Percentiles rank a stretch among this genome's conserved stretches.
Evolutionary conservation across 2,329 filamentous ascomycete species (phyloP).

Genomic region (Scedosporium aurantiacum): DNA sequence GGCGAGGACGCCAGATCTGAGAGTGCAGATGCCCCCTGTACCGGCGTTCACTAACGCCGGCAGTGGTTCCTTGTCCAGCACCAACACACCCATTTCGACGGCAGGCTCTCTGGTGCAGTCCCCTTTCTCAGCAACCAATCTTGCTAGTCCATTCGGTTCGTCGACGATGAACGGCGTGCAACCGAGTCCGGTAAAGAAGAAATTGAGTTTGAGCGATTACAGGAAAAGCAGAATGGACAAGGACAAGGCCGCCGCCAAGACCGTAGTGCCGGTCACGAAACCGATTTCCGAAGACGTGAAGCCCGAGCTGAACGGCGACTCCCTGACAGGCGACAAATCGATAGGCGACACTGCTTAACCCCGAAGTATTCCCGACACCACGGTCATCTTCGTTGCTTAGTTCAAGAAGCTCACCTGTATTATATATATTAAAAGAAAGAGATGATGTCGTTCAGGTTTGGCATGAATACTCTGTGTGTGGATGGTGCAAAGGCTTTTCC

Average conservation of each 20-base stretch:
- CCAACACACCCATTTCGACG: conserved; percentile 36
- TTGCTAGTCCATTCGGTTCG: conserved; percentile 31
- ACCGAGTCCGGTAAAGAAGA: conserved; percentile 55
- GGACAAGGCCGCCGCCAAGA: conserved; percentile 28
- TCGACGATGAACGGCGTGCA: conserved; percentile 33
- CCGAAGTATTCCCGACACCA: conserved; percentile 1
- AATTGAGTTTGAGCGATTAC: conserved; percentile 56
- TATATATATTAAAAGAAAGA: conserved; percentile 3
- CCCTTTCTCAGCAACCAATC: conserved; percentile 31
- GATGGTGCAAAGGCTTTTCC: neutral
- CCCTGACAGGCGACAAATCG: neutral
- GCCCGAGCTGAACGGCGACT: neutral
- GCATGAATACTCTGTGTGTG: neutral
- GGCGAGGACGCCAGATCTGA: conserved; percentile 32
- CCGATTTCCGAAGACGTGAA: conserved; percentile 7
- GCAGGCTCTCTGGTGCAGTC: conserved; percentile 33
- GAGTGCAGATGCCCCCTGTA: conserved; percentile 46
- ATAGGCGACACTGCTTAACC: neutral
- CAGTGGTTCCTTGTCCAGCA: conserved; percentile 20
- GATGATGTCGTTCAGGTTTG: neutral
- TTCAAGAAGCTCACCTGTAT: conserved; percentile 1
- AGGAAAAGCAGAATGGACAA: conserved; percentile 48
- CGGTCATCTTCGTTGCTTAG: neutral
- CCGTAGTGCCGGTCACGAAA: conserved; percentile 13
- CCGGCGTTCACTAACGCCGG: conserved; percentile 35